These are phyloP conservation scores for Fusarium agapanthi DNA, from an alignment of 2,329 filamentous ascomycete genomes.

Conservation along the genomic window DNA sequence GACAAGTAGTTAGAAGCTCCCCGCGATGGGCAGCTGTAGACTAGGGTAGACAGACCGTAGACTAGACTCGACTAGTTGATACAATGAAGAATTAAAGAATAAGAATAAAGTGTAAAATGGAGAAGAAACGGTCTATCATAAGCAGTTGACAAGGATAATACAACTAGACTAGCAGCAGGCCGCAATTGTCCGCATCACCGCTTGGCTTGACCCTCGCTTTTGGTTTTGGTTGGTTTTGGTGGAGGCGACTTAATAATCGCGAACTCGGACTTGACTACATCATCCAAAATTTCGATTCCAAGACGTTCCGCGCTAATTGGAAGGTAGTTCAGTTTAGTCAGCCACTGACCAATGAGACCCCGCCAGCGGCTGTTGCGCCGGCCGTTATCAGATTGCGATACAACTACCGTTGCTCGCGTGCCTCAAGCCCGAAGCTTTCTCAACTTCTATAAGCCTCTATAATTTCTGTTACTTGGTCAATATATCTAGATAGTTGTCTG, in stretches of 20 bases:
- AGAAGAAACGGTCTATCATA: constrained; percentile 12
- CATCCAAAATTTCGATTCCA: constrained; percentile 44
- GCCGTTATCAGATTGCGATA: constrained; percentile 35
- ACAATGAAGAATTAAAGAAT: constrained; percentile 27
- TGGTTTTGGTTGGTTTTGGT: constrained; percentile 20
- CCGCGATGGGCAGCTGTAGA: constrained; percentile 36
- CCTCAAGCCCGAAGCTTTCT: background rate
- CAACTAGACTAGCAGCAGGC: constrained; percentile 14
- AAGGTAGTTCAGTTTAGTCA: constrained; percentile 12
- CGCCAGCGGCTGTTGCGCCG: constrained; percentile 22
- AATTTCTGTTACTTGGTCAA: too few relatives aligned
- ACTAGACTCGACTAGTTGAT: background rate
- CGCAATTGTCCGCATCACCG: constrained; percentile 47
- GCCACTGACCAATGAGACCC: constrained; percentile 4
- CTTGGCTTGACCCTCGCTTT: constrained; percentile 7
- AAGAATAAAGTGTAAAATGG: constrained; percentile 9
- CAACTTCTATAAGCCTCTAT: background rate
- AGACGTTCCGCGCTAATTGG: constrained; percentile 5
- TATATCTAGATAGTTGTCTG: background rate
- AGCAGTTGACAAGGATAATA: constrained; percentile 12
- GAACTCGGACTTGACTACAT: constrained; percentile 45
- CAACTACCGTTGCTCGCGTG: constrained; percentile 30
- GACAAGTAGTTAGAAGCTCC: constrained; percentile 30
- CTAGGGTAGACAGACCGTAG: background rate
- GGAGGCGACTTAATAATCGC: constrained; percentile 47